Percentiles rank a stretch among this genome's conserved stretches.
These are phyloP conservation scores for Plasmodium gallinaceum DNA, from an alignment of 169 alveolate species.

Conservation along the genomic window DNA sequence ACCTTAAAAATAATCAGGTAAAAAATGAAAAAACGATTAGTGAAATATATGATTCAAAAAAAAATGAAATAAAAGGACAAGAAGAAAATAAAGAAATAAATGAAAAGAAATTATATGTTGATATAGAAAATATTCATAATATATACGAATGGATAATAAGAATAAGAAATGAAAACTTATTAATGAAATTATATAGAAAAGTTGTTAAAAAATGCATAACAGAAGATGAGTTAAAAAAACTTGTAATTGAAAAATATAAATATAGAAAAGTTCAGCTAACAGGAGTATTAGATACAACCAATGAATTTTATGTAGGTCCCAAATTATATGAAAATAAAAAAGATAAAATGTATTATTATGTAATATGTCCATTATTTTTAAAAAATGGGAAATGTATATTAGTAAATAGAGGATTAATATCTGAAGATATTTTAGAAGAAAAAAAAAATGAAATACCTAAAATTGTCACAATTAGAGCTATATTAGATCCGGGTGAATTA, in stretches of 20 bases:
- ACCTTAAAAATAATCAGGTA: not conserved
- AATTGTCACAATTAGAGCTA: slow-evolving; percentile 88
- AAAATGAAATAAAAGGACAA: slow-evolving; percentile 3
- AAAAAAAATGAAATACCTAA: slow-evolving; percentile 82
- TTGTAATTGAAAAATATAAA: slow-evolving; percentile 60
- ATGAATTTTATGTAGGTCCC: slow-evolving; percentile 88
- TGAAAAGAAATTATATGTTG: slow-evolving; percentile 18
- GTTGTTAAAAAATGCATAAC: slow-evolving; percentile 27
- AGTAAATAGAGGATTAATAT: slow-evolving; percentile 89
- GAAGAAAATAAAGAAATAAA: not conserved
- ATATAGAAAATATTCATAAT: slow-evolving; percentile 26
- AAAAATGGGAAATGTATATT: slow-evolving; percentile 85
- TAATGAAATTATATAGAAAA: slow-evolving; percentile 31
- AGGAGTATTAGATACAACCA: slow-evolving; percentile 88
- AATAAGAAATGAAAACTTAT: slow-evolving; percentile 63
- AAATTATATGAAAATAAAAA: slow-evolving; percentile 79
- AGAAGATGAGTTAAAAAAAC: slow-evolving; percentile 63
- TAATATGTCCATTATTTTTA: slow-evolving; percentile 88
- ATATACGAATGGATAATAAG: slow-evolving; percentile 39
- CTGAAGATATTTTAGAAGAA: slow-evolving; percentile 72
- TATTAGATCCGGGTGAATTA: slow-evolving; percentile 87
- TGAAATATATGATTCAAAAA: not conserved
- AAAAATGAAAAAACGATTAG: not conserved
- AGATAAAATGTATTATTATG: slow-evolving; percentile 79
- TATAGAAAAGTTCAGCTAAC: slow-evolving; percentile 82